Evolutionary conservation across 2,329 filamentous ascomycete genomes (phyloP).

Genomic region (Ascochyta rabiei): DNA sequence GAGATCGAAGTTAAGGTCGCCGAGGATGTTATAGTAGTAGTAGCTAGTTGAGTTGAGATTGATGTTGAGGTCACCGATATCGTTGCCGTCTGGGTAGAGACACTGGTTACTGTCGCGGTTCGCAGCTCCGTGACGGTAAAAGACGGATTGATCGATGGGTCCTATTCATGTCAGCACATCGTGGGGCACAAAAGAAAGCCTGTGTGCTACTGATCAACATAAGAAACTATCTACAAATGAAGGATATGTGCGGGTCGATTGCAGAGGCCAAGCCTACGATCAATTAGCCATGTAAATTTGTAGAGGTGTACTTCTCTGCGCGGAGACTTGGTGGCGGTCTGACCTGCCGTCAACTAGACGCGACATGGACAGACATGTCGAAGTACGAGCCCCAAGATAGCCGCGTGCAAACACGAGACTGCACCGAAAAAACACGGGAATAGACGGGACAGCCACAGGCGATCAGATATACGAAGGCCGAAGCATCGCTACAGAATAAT

Average conservation of each 20-base stretch:
- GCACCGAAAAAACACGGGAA: too few species aligned
- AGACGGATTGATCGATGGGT: neutral
- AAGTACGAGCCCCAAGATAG: too few species aligned
- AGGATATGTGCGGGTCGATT: neutral
- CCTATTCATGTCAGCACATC: conserved; percentile 5
- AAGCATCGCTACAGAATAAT: too few species aligned
- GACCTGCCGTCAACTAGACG: too few species aligned
- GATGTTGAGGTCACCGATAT: neutral
- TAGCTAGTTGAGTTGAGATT: neutral
- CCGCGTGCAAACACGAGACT: too few species aligned
- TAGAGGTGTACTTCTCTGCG: neutral
- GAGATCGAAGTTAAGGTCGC: neutral
- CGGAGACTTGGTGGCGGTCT: too few species aligned
- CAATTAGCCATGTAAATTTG: neutral
- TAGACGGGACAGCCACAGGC: too few species aligned
- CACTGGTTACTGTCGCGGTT: neutral
- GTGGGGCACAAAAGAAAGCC: neutral
- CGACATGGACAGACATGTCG: too few species aligned
- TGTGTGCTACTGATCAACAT: conserved; percentile 1
- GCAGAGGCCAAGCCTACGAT: neutral
- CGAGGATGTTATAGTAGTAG: neutral
- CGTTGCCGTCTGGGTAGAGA: neutral
- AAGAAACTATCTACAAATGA: neutral
- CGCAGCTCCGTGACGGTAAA: conserved; percentile 8
- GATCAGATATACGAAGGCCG: too few species aligned